A percentile compares a stretch with the other conserved stretches of the same genome.
phyloP scores from a whole-genome alignment of 2,329 filamentous ascomycete genomes.

The Trichophyton simii region DNA sequence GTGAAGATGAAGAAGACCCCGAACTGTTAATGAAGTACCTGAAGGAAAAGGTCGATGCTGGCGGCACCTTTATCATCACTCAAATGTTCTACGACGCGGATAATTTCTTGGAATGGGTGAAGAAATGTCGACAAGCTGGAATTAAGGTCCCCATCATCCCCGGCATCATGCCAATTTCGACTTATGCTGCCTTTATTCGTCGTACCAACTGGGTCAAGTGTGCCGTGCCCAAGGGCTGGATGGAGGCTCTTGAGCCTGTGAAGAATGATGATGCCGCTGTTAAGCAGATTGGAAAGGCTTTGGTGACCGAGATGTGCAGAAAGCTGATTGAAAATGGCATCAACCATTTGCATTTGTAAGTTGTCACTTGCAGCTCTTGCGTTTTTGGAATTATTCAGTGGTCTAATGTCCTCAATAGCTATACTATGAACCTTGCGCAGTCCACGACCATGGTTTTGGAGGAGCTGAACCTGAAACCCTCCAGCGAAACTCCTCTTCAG shows the following conservation, averaged over 20 bases:
- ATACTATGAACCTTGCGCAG: constrained; percentile 97
- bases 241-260: constrained; percentile 70
- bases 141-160: constrained; percentile 74
- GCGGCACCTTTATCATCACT: constrained; percentile 85
- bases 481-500: constrained; percentile 62
- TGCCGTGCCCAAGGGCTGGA: constrained; percentile 68
- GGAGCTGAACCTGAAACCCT: constrained; percentile 71
- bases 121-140: constrained; percentile 70
- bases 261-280: constrained; percentile 96
- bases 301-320: constrained; percentile 82
- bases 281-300: constrained; percentile 70
- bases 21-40: constrained; percentile 78
- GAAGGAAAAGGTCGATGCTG: constrained; percentile 94
- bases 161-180: constrained; percentile 89
- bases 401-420: constrained; percentile 34
- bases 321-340: constrained; percentile 74
- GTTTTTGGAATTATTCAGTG: neutral
- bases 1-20: constrained; percentile 81
- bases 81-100: constrained; percentile 99
- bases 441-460: constrained; percentile 89
- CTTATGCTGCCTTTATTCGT: constrained; percentile 82
- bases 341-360: constrained; percentile 74
- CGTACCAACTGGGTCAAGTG: constrained; percentile 85
- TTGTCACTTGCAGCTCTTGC: constrained; percentile 4
- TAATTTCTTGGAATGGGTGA: constrained; percentile 84